phyloP scores from a whole-genome alignment of 129 eudicot genomes.

The Flaveria trinervia region DNA sequence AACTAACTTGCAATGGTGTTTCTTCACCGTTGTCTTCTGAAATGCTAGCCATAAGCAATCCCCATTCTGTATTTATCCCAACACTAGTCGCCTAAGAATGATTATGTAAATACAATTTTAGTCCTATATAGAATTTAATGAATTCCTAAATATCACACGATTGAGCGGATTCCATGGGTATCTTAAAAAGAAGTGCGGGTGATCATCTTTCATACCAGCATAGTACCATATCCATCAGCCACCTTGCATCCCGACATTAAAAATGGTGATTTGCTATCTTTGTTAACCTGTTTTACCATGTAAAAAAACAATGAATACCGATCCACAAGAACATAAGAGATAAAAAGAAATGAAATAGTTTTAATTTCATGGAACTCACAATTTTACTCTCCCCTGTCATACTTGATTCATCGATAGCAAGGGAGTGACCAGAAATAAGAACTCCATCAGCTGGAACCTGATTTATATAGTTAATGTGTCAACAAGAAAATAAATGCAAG shows the following conservation, averaged over 20 bases:
- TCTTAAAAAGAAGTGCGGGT: background rate
- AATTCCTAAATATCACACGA: background rate
- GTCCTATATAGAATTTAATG: background rate
- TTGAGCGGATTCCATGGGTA: background rate
- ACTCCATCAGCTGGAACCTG: conserved; percentile 98
- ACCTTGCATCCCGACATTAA: conserved; percentile 98
- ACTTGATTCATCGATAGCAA: conserved; percentile 89
- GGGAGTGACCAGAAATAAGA: conserved; percentile 77
- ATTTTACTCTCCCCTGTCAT: conserved; percentile 99
- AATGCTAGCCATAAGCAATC: conserved; percentile 96
- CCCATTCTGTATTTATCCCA: conserved; percentile 97
- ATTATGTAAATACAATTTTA: background rate
- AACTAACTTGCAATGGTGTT: conserved; percentile 90
- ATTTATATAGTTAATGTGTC: conserved; percentile 5
- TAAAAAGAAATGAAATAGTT: background rate
- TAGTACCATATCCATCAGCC: conserved; percentile 97
- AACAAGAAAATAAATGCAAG: conserved; percentile 12
- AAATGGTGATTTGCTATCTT: conserved; percentile 76
- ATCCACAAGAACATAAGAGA: conserved; percentile 9
- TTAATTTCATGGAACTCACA: conserved; percentile 40
- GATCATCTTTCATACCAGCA: conserved; percentile 66
- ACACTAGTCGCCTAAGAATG: conserved; percentile 75
- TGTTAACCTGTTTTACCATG: conserved; percentile 54
- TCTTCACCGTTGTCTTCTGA: conserved; percentile 98
- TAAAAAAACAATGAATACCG: conserved; percentile 8